Percentiles rank a stretch among this genome's conserved stretches.
These are phyloP conservation scores for Emergomyces pasteurianus DNA, from an alignment of 2,329 filamentous ascomycete species.

Conservation along the genomic window DNA sequence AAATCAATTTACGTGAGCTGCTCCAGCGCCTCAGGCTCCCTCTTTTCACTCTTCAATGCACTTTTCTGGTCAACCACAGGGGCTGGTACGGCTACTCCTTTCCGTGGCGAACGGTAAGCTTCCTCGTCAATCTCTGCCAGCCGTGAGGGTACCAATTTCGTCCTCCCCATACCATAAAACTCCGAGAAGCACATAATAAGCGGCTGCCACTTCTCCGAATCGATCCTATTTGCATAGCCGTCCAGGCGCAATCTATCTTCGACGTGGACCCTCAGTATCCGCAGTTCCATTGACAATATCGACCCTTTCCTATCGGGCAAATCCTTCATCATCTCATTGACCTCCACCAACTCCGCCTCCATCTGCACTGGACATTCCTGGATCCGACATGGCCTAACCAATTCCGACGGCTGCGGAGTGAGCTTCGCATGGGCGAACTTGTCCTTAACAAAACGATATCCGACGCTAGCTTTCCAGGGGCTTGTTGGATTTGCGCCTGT, in stretches of 20 bases:
- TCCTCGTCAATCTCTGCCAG: neutral
- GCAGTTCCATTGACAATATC: conserved; percentile 25
- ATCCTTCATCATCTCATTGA: conserved; percentile 24
- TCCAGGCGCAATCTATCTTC: conserved; percentile 22
- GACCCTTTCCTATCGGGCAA: conserved; percentile 16
- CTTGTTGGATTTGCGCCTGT: conserved; percentile 21
- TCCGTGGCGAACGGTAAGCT: neutral
- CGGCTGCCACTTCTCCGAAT: conserved; percentile 34
- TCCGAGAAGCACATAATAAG: conserved; percentile 37
- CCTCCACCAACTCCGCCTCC: conserved; percentile 28
- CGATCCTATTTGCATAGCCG: conserved; percentile 29
- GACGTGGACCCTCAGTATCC: conserved; percentile 26
- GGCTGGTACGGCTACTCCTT: too few species aligned
- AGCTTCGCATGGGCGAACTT: conserved; percentile 12
- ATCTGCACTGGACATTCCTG: conserved; percentile 33
- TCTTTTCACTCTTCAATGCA: neutral
- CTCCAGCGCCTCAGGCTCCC: neutral
- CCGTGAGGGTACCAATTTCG: neutral
- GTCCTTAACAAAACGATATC: neutral
- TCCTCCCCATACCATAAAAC: conserved; percentile 26
- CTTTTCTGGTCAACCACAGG: neutral
- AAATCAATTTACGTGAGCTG: neutral
- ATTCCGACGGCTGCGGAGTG: conserved; percentile 23
- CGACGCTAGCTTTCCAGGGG: neutral
- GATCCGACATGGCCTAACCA: conserved; percentile 26